Base-by-base conservation (phyloP, 495 filamentous ascomycete genomes). In the Aspergillus funiculosus region DNA sequence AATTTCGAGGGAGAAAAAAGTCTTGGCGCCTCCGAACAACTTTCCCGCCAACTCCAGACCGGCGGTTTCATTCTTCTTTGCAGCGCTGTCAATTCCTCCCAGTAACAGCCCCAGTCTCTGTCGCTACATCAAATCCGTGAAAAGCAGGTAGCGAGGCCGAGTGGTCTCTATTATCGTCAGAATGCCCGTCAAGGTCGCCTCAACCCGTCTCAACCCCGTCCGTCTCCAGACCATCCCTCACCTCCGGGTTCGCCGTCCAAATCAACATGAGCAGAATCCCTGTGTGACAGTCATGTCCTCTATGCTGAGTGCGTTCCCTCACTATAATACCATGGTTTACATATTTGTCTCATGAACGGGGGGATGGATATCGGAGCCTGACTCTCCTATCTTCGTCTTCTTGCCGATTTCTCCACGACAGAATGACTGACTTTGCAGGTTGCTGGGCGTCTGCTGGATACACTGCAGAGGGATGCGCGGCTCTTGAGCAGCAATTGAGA, bases 371-470 rank as follows among this genome's bases (percentile, higher is more conserved):
- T n/a, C n/a, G n/a, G n/a, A n/a, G n/a, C n/a, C n/a, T n/a, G n/a
- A n/a, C n/a, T n/a, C n/a, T n/a, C n/a, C n/a, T n/a, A n/a, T n/a
- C n/a, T n/a, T n/a, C n/a, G n/a, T n/a, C n/a, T n/a, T n/a, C n/a
- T n/a, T n/a, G n/a, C n/a, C n/a, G n/a, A n/a, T n/a, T n/a, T n/a
- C 5, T 3, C n/a, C 7, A 17, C 26, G 20, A 39, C 4, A 15
- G 19, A 29, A 29, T n/a, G n/a, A 24, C 26, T 29, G 25, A 41
- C 14, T 26, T 9, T 28, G 6, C 55, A 95, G 89, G 85, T 54
- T 98, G 92, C 68, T 98, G 92, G 92, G 92, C 92, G 2, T 95
- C 90, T 1, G 73, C 84, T 9, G 89, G 89, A 44, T 83, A 87
- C 58, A 79, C 65, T 46, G 67, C 76, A 0, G 72, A 80, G 28